Percentiles rank a stretch among this genome's conserved stretches.
phyloP scores from a whole-genome alignment of 192 early-diverging fungal species.

The Linnemannia schmuckeri region DNA sequence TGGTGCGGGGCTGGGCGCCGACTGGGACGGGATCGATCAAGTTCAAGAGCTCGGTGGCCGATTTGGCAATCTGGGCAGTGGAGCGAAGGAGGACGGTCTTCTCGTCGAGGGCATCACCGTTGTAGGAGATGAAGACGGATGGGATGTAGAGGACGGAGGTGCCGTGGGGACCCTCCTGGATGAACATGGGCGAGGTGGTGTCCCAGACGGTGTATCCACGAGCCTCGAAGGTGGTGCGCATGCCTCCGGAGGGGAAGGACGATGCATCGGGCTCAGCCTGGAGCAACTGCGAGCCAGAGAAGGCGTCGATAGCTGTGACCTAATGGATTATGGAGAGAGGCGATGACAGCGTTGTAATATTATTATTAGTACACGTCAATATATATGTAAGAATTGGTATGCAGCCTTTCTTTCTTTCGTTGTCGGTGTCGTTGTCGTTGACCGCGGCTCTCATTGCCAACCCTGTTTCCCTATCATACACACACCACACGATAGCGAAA shows the following conservation, averaged over 20 bases:
- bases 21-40: constrained; percentile 77
- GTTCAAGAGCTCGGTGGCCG: constrained; percentile 85
- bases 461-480: background rate
- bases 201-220: constrained; percentile 99
- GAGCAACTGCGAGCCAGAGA: constrained; percentile 96
- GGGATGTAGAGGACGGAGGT: constrained; percentile 96
- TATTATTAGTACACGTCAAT: constrained; percentile 4
- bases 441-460: background rate
- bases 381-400: background rate
- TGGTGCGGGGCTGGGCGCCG: constrained; percentile 72
- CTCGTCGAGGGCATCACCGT: constrained; percentile 99
- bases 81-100: constrained; percentile 98
- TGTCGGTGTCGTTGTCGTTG: constrained; percentile 53
- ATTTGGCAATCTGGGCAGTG: constrained; percentile 85
- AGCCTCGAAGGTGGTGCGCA: constrained; percentile 98
- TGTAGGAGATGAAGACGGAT: constrained; percentile 99
- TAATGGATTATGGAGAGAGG: constrained; percentile 36
- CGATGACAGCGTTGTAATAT: background rate
- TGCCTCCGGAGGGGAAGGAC: constrained; percentile 98
- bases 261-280: constrained; percentile 99
- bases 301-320: constrained; percentile 91
- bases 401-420: constrained; percentile 69
- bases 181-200: constrained; percentile 95
- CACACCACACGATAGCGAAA: background rate
- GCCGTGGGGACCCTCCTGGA: constrained; percentile 92